phyloP scores from a whole-genome alignment of 1,284 basidiomycete genomes.

The Marasmius sp. region DNA sequence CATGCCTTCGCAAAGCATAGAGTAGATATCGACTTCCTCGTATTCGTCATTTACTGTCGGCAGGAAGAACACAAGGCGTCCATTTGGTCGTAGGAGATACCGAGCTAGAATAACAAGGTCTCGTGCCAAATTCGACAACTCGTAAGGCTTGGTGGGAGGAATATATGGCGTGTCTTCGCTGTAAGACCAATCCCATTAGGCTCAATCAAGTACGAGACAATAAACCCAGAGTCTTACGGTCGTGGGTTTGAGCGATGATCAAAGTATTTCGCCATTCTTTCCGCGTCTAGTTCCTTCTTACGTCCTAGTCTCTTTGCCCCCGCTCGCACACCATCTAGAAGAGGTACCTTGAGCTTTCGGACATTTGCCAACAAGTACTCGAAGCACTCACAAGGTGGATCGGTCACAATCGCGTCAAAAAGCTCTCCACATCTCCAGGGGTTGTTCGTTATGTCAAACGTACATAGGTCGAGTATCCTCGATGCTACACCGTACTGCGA shows the following conservation, averaged over 20 bases:
- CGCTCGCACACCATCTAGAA: constrained; percentile 87
- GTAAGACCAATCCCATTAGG: neutral
- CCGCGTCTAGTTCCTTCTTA: constrained; percentile 50
- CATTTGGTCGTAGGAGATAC: constrained; percentile 82
- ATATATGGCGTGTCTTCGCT: constrained; percentile 71
- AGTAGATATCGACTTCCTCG: constrained; percentile 77
- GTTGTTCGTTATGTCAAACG: constrained; percentile 88
- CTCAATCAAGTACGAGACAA: neutral
- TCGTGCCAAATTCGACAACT: constrained; percentile 79
- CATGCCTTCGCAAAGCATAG: constrained; percentile 83
- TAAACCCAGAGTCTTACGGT: constrained; percentile 32
- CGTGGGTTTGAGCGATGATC: constrained; percentile 38
- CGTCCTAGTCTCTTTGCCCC: constrained; percentile 94
- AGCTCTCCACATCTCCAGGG: constrained; percentile 88
- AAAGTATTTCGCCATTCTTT: constrained; percentile 34
- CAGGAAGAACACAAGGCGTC: constrained; percentile 93
- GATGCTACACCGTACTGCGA: constrained; percentile 80
- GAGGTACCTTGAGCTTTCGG: neutral
- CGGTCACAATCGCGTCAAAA: constrained; percentile 94
- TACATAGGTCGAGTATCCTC: constrained; percentile 82
- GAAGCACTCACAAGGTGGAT: constrained; percentile 78
- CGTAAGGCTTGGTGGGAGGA: constrained; percentile 90
- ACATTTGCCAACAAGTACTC: neutral
- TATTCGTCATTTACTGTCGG: constrained; percentile 93
- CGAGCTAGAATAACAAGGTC: constrained; percentile 86